Base-by-base conservation (phyloP, 1,139 yeast genomes). In the Hyphopichia pseudoburtonii region DNA sequence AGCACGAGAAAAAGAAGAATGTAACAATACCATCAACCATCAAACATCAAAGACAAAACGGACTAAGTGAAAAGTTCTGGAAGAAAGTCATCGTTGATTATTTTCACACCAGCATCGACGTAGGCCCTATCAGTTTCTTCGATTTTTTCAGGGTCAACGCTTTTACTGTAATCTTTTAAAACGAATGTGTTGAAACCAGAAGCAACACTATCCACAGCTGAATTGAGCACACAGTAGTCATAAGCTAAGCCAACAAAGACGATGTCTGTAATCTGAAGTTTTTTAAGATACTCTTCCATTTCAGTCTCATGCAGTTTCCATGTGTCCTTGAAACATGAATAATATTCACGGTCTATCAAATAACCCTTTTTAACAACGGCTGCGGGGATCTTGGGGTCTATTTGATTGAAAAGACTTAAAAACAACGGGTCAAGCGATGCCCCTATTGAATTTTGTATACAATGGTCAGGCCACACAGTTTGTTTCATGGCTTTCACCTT, bases 381-480 rank as follows among this genome's bases (percentile, higher is more conserved):
- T 31, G 57, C 59, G 2, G 75, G 70, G 5, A 57, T 46, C 3
- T 42, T 40, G 1, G 49, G 47, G 21, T 44, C 44, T 12, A 62
- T 33, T 35, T 41, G 43, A 14, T 58, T 55, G 42, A 66, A 66
- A 2, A 38, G 39, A 4, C 50, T 45, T 21, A 48, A 38, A 37
- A 70, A 68, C 39, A 65, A 75, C 0, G 62, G 54, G 2, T 87
- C 87, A 35, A 88, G 66, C 34, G 73, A 68, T 0, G 92, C 73
- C 0, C 97, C 97, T 8, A 50, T 37, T 0, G 87, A 69, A 37
- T 71, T 68, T 50, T 87, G 92, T 3, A 90, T 76, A 56, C 97
- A 90, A 56, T 90, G 97, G 41, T 76, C 92, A 0, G 97, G 97
- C 97, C 97, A 90, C 3, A 88, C 70, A 1, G 70, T 66, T 43